Percentiles rank a stretch among this genome's conserved stretches.
Evolutionary conservation across 129 eudicot genomes (phyloP).

Genomic region (Tagetes patula): DNA sequence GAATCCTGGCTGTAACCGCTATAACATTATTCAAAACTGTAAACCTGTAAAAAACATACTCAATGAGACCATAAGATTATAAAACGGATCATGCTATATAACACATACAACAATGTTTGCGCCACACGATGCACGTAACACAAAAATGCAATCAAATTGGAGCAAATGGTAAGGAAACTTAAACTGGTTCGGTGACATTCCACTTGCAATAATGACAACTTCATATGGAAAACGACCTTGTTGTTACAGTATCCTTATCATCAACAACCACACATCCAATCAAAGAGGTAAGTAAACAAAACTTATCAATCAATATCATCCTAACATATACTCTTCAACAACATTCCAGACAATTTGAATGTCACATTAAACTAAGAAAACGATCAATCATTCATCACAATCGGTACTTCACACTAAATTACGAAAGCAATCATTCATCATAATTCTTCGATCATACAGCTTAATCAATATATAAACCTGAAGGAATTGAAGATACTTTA

Average conservation of each 20-base stretch:
- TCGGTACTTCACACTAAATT: constrained; percentile 8
- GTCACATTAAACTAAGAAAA: background rate
- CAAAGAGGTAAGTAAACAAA: constrained; percentile 35
- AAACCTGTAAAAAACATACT: background rate
- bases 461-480: background rate
- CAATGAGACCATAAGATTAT: background rate
- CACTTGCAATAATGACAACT: constrained; percentile 33
- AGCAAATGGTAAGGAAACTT: constrained; percentile 8
- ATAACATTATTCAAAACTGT: constrained; percentile 20
- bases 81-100: constrained; percentile 2
- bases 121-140: background rate
- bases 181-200: constrained; percentile 32
- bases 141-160: background rate
- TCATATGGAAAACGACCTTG: constrained; percentile 28
- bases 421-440: background rate
- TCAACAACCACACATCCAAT: constrained; percentile 34
- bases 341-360: constrained; percentile 18
- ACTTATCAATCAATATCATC: constrained; percentile 27
- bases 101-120: background rate
- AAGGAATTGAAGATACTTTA: constrained; percentile 3
- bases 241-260: constrained; percentile 32
- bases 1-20: constrained; percentile 3
- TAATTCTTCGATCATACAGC: constrained; percentile 14
- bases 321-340: constrained; percentile 21
- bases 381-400: constrained; percentile 5